Conservation (phyloP, 306 rosid genomes). For the Cucurbita moschata region DNA sequence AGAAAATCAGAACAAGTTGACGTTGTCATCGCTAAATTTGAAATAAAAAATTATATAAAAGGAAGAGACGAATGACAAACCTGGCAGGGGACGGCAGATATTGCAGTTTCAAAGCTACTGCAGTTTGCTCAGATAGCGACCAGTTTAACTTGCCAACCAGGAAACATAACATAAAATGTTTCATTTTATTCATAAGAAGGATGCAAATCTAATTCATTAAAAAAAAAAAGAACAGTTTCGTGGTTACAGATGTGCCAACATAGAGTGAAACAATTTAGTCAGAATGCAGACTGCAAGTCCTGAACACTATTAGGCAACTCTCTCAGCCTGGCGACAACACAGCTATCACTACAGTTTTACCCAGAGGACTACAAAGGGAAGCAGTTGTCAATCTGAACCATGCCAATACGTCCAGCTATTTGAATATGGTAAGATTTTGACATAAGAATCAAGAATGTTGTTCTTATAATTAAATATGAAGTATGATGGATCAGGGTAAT, state of each 20-base stretch:
- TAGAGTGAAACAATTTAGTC: background rate
- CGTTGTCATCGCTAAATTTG: background rate
- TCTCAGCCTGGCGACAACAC: background rate
- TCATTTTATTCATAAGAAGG: background rate
- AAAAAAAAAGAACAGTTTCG: background rate
- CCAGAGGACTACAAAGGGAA: background rate
- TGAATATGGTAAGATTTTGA: background rate
- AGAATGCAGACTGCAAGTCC: background rate
- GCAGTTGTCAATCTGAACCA: background rate
- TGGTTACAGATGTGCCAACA: background rate
- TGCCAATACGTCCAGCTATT: background rate
- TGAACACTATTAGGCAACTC: background rate
- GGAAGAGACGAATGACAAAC: background rate
- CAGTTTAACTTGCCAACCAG: background rate
- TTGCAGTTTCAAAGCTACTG: background rate
- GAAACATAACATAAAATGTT: background rate
- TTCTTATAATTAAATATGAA: conserved; percentile 9
- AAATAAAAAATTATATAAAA: background rate
- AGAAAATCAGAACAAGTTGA: background rate
- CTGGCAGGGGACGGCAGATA: background rate
- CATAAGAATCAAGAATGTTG: conserved; percentile 25
- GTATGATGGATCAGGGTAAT: conserved; percentile 14
- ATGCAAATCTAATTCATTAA: background rate
- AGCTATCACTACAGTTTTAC: background rate
- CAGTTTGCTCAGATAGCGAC: background rate